These are phyloP conservation scores for Pichia cactophila DNA, from an alignment of 1,139 yeast genomes.

Conservation along the genomic window DNA sequence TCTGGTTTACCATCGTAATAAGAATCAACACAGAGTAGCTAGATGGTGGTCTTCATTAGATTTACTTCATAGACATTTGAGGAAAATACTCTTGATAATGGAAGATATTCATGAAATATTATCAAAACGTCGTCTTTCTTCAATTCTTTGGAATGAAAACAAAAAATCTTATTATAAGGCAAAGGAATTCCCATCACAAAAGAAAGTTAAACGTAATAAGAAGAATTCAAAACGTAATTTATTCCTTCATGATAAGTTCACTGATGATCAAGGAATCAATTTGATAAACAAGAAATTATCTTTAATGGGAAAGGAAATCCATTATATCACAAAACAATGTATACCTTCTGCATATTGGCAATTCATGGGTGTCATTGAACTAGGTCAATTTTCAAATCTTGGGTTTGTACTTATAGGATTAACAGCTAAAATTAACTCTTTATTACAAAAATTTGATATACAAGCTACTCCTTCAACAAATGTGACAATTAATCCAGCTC, in stretches of 20 bases:
- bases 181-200: conserved; percentile 5
- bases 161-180: conserved; percentile 5
- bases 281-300: conserved; percentile 16
- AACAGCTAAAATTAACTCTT: conserved; percentile 32
- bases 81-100: conserved; percentile 32
- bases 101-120: conserved; percentile 21
- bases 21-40: conserved; percentile 69
- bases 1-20: conserved; percentile 60
- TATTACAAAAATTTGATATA: not conserved
- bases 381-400: conserved; percentile 71
- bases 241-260: conserved; percentile 5
- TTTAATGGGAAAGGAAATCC: conserved; percentile 22
- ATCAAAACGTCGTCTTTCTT: conserved; percentile 8
- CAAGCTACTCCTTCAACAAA: not conserved
- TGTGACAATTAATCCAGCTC: too few relatives aligned
- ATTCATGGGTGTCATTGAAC: conserved; percentile 60
- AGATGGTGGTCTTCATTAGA: conserved; percentile 71
- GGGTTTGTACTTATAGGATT: conserved; percentile 65
- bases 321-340: conserved; percentile 35
- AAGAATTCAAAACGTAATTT: not conserved
- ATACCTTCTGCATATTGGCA: conserved; percentile 48
- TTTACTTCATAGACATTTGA: conserved; percentile 51
- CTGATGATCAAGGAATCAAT: conserved; percentile 7
- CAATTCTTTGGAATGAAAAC: conserved; percentile 6
- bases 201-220: too few relatives aligned